These are phyloP conservation scores for Harringtonia aguacate DNA, from an alignment of 2,329 filamentous ascomycete species.

Conservation along the genomic window DNA sequence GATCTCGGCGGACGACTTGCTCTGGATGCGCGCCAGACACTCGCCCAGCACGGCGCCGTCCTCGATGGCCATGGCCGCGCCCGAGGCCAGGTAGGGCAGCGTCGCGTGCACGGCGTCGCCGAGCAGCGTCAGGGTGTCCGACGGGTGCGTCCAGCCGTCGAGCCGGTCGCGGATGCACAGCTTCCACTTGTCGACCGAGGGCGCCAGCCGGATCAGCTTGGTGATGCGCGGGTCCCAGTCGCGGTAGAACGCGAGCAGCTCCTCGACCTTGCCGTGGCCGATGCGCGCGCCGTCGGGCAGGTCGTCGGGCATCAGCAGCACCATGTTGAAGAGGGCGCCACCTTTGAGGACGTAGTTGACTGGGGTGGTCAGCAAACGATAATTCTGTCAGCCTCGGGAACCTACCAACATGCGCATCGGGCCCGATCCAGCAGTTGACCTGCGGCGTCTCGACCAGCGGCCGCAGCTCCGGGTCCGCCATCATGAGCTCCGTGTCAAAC, in stretches of 20 bases:
- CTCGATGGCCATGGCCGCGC: constrained; percentile 32
- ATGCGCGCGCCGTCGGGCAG: constrained; percentile 13
- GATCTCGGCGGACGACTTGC: constrained; percentile 1
- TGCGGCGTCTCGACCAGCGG: constrained; percentile 17
- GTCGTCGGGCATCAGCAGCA: constrained; percentile 17
- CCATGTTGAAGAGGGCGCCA: constrained; percentile 23
- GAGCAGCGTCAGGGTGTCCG: constrained; percentile 27
- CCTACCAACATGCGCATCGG: constrained; percentile 21
- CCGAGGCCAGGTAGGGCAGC: constrained; percentile 36
- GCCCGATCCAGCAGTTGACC: constrained; percentile 22
- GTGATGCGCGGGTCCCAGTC: constrained; percentile 24
- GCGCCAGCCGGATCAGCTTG: constrained; percentile 22
- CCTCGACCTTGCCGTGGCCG: constrained; percentile 18
- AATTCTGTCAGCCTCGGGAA: too few relatives aligned
- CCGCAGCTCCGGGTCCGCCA: constrained; percentile 17
- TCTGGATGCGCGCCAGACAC: constrained; percentile 6
- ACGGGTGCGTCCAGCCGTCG: constrained; percentile 28
- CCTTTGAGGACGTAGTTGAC: constrained; percentile 21
- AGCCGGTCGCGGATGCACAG: constrained; percentile 30
- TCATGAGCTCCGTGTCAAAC: constrained; percentile 17
- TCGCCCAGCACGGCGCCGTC: constrained; percentile 24
- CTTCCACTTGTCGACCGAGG: constrained; percentile 34
- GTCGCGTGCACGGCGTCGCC: constrained; percentile 36
- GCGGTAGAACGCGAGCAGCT: constrained; percentile 23
- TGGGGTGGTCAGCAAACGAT: too few relatives aligned